Evolutionary conservation across 805 yeast species (phyloP).

Genomic region (Hanseniaspora valbyensis): DNA sequence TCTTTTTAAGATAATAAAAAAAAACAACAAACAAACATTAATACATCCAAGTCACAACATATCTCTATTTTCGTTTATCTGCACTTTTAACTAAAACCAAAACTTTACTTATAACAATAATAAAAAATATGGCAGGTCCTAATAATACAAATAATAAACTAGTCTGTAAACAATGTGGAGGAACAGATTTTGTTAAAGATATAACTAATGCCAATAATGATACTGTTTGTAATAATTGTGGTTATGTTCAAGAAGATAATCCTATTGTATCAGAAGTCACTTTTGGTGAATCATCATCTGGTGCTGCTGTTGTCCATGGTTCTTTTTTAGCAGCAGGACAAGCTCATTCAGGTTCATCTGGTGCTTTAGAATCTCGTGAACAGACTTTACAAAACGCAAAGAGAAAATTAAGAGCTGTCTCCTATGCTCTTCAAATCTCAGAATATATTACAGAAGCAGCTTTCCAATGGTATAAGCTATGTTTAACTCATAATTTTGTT

Average conservation of each 20-base stretch:
- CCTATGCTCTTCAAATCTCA: constrained; percentile 66
- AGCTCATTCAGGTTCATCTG: constrained; percentile 50
- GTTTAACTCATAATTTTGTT: constrained; percentile 78
- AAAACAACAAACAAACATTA: not conserved
- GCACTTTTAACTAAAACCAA: no score
- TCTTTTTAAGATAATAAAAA: not conserved
- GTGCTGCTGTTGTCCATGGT: constrained; percentile 95
- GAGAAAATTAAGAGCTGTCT: constrained; percentile 66
- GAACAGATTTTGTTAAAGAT: constrained; percentile 40
- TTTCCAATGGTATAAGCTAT: constrained; percentile 77
- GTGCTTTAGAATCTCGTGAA: constrained; percentile 76
- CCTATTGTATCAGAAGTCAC: constrained; percentile 93
- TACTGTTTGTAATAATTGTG: constrained; percentile 71
- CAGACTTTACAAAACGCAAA: constrained; percentile 81
- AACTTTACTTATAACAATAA: not conserved
- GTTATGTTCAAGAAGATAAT: constrained; percentile 78
- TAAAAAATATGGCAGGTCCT: not conserved
- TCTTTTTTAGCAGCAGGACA: constrained; percentile 85
- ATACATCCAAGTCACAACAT: no score
- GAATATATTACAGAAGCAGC: constrained; percentile 82
- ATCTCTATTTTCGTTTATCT: no score
- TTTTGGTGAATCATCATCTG: constrained; percentile 81
- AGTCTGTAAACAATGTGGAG: constrained; percentile 40
- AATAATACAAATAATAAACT: not conserved
- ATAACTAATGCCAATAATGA: constrained; percentile 57